Evolutionary conservation across 495 filamentous ascomycete species (phyloP), one percentile per base, ranked within the genome.

Genomic region (Neurospora intermedia): DNA sequence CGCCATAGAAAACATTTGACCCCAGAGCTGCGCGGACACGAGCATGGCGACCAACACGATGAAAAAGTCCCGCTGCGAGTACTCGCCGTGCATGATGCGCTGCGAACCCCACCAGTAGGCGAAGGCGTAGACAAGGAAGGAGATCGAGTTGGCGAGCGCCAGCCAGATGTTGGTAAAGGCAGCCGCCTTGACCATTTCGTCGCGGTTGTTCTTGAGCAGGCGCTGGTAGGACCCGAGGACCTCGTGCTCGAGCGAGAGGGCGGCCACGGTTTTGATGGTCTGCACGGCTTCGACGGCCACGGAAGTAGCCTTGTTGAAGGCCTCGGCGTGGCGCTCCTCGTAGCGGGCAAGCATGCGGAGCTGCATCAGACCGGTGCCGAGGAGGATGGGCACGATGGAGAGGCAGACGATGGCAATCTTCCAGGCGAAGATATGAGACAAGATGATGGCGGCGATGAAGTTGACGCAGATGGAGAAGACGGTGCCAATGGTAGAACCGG

Each of bases 321-420:
- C 89, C 40, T 84, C 80, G 81, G 93, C 93, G 10, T 90, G 87
- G 10, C 89, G 86, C 4, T 82, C 80, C 75, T 94, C 90, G 79
- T 94, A 94, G 43, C 85, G 84, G 6, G 89, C 87, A 16, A 96
- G 87, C 84, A 78, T 77, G 45, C 75, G 72, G 79, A 96, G 91
- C 15, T 93, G 88, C 80, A 92, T 88, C 83, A 92, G 95, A 40
- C 94, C 94, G 79, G 90, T 93, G 8, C 80, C 88, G 1, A 96
- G 80, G 0, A 97, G 84, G 43, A 95, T 77, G 3, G 94, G 94
- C 43, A 97, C 87, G 16, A 89, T 90, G 8, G 91, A 84, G 70
- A 89, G 89, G 77, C 91, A 94, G 35, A 97, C 94, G 16, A 97
- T 84, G 9, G 91, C 92, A n/a, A 97, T 85, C 78, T 97, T 96